Evolutionary conservation across 192 early-diverging fungal genomes (phyloP).

Genomic region (Coemansia biformis): DNA sequence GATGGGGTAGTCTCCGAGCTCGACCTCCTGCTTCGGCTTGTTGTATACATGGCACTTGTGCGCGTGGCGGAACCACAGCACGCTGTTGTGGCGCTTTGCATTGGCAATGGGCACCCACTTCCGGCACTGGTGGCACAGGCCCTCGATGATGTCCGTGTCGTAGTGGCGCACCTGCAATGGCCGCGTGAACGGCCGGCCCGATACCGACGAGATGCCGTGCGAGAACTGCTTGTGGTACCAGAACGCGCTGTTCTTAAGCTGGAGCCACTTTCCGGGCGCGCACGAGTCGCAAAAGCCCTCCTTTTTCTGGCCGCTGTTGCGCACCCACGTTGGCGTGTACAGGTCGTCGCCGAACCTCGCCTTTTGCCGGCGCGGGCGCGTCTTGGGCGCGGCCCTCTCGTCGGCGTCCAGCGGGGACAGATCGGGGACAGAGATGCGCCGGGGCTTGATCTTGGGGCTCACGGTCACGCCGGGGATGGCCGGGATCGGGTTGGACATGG

Average conservation of each 20-base stretch:
- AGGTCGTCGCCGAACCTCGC: slow-evolving; percentile 64
- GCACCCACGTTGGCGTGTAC: slow-evolving; percentile 82
- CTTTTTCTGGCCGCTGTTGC: slow-evolving; percentile 66
- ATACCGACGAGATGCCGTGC: slow-evolving; percentile 82
- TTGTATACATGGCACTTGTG: slow-evolving; percentile 80
- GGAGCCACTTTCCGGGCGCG: slow-evolving; percentile 76
- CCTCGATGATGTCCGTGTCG: slow-evolving; percentile 67
- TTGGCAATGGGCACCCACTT: slow-evolving; percentile 77
- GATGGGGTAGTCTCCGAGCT: slow-evolving; percentile 6
- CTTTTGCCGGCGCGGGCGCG: slow-evolving; percentile 64
- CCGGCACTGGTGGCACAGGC: slow-evolving; percentile 76
- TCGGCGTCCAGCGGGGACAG: slow-evolving; percentile 28
- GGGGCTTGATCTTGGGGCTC: slow-evolving; percentile 41
- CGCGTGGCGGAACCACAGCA: slow-evolving; percentile 82
- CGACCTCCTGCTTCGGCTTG: slow-evolving; percentile 57
- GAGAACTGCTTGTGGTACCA: slow-evolving; percentile 90
- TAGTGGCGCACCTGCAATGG: slow-evolving; percentile 69
- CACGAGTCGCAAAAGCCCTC: slow-evolving; percentile 83
- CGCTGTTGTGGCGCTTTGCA: slow-evolving; percentile 67
- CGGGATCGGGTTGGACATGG: slow-evolving; percentile 29
- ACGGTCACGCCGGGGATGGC: slow-evolving; percentile 43
- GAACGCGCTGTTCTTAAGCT: slow-evolving; percentile 82
- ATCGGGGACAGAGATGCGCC: slow-evolving; percentile 39
- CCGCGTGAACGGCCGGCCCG: slow-evolving; percentile 65
- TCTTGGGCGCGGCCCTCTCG: slow-evolving; percentile 15